phyloP scores from a whole-genome alignment of 148 eudicot species.

The Camellia granthamiana region DNA sequence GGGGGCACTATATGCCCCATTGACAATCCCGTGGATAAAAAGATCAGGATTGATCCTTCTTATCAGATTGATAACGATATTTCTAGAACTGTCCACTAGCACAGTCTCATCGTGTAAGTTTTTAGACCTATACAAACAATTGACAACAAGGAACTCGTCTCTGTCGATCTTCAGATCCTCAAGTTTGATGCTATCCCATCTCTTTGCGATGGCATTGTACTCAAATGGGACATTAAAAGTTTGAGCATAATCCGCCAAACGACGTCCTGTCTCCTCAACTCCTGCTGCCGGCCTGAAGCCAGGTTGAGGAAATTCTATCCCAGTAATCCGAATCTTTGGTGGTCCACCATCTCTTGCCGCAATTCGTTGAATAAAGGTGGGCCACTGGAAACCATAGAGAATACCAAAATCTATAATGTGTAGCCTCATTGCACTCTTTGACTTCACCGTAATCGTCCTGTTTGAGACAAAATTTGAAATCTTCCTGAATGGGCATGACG shows the following conservation, averaged over 20 bases:
- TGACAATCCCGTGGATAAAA: constrained; percentile 31
- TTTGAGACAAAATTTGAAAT: constrained; percentile 30
- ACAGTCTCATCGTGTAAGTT: constrained; percentile 39
- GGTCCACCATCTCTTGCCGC: constrained; percentile 30
- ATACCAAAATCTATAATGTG: constrained; percentile 39
- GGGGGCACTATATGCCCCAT: constrained; percentile 33
- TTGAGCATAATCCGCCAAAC: constrained; percentile 30
- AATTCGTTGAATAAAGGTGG: constrained; percentile 28
- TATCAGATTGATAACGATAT: constrained; percentile 28
- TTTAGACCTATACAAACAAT: constrained; percentile 28
- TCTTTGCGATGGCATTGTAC: constrained; percentile 32
- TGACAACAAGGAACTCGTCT: constrained; percentile 32
- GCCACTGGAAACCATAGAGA: constrained; percentile 44
- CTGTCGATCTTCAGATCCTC: constrained; percentile 33
- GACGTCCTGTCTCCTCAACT: constrained; percentile 36
- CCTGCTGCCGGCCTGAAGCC: constrained; percentile 34
- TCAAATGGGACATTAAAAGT: constrained; percentile 32
- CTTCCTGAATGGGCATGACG: constrained; percentile 32
- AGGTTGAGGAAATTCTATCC: constrained; percentile 33
- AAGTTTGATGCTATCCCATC: constrained; percentile 33
- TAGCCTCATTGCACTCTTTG: constrained; percentile 18
- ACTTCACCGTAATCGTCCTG: constrained; percentile 22
- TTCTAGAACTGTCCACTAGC: constrained; percentile 30
- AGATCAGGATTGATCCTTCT: constrained; percentile 29
- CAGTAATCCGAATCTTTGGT: constrained; percentile 35